Base-by-base conservation (phyloP, 192 early-diverging fungal species). In the Gonapodya prolifera region DNA sequence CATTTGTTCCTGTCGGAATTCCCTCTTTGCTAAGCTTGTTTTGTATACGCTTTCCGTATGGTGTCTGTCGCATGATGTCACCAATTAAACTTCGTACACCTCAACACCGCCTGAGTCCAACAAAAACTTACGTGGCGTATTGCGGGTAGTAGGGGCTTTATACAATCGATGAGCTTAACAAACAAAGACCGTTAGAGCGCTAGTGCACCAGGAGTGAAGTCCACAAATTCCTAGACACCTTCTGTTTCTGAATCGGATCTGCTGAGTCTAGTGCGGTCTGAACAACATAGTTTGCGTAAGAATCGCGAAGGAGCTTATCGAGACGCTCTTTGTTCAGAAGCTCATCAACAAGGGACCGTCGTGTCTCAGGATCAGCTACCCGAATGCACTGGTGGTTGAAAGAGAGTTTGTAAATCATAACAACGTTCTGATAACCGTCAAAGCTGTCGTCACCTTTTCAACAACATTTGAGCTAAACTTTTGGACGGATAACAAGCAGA, bases 401-500 rank as follows among this genome's bases (percentile, higher is more conserved):
- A 32, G n/a, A 30, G 30, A 16, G 8, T 61, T 61, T 23, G 45
- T 16, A 61, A 73, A 29, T 16, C 8, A 18, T 30, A 73, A 30
- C 8, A 32, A 30, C 18, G 71, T 30, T 73, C 71, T 2, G 28
- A 73, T 31, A 73, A 45, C 35, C 32, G n/a, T n/a, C n/a, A n/a
- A n/a, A n/a, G n/a, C n/a, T n/a, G n/a, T n/a, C n/a, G n/a, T 0
- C 84, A 91, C 90, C 89, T 96, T 96, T 83, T 96, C 94, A 81
- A 96, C 93, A 35, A 94, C 94, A 80, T 96, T 96, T 61, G 93
- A 94, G 78, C 91, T 93, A 80, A 94, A 94, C 82, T 96, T 96
- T 85, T 96, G 94, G 35, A 94, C 88, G 17, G 93, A 94, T 30
- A 96, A 82, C 2, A 83, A 82, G 78, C 90, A 92, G 32, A 94